phyloP scores from a whole-genome alignment of 2,329 filamentous ascomycete genomes.

The Exophiala alcalophila region DNA sequence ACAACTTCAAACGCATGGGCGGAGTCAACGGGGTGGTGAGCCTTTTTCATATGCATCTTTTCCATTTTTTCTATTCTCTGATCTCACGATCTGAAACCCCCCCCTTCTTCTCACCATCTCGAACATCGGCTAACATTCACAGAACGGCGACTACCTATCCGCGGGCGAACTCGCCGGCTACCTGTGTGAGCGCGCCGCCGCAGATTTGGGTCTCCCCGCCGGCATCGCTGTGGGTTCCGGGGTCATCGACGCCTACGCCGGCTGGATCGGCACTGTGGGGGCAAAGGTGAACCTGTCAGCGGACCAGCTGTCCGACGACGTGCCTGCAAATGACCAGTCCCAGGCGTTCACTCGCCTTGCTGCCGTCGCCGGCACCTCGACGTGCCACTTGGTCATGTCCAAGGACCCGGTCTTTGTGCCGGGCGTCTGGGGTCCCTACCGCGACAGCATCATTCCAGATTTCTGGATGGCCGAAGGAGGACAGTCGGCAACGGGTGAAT shows the following conservation, averaged over 20 bases:
- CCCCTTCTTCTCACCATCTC: neutral
- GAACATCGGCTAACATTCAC: slow-evolving; percentile 10
- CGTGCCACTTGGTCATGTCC: slow-evolving; percentile 95
- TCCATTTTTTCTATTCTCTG: slow-evolving; percentile 1
- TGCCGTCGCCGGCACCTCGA: slow-evolving; percentile 93
- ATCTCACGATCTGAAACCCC: slow-evolving; percentile 3
- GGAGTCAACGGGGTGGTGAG: slow-evolving; percentile 92
- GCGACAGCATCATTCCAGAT: slow-evolving; percentile 84
- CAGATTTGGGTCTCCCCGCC: slow-evolving; percentile 76
- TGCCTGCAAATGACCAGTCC: slow-evolving; percentile 77
- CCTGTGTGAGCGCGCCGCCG: slow-evolving; percentile 76
- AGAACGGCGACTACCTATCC: slow-evolving; percentile 90
- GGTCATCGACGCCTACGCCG: slow-evolving; percentile 97
- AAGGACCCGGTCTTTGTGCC: slow-evolving; percentile 88
- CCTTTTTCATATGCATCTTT: slow-evolving; percentile 39
- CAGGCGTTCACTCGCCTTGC: slow-evolving; percentile 92
- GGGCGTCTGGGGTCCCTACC: slow-evolving; percentile 95
- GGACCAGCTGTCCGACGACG: slow-evolving; percentile 64
- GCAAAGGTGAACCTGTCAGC: slow-evolving; percentile 78
- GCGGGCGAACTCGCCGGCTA: slow-evolving; percentile 87
- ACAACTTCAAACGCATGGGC: slow-evolving; percentile 89
- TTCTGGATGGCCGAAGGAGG: slow-evolving; percentile 98
- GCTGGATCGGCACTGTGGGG: slow-evolving; percentile 98
- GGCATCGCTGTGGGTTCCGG: slow-evolving; percentile 92
- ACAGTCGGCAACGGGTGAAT: slow-evolving; percentile 91